Evolutionary conservation across 768 basidiomycete species (phyloP).

Genomic region (Thelephora ganbajun): DNA sequence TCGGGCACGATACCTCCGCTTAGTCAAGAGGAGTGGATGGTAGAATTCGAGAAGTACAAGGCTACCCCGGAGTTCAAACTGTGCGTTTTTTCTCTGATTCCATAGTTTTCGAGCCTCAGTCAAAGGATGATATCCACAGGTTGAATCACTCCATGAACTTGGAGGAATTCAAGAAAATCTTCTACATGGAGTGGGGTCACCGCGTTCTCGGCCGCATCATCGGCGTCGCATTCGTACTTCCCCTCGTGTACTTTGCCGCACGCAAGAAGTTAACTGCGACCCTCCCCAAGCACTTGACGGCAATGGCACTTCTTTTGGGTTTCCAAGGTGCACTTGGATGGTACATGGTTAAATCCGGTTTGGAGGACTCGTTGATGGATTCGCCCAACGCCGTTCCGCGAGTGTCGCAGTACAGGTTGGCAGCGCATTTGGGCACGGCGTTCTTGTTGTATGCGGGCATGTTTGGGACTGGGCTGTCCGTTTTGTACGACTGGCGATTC

Average conservation of each 20-base stretch:
- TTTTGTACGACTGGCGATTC: constrained; percentile 70
- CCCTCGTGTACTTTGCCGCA: constrained; percentile 67
- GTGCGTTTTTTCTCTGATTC: constrained; percentile 32
- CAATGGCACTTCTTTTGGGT: constrained; percentile 72
- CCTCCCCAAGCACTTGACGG: constrained; percentile 50
- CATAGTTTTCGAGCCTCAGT: not conserved
- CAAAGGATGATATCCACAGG: constrained; percentile 24
- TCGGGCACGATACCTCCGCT: constrained; percentile 82
- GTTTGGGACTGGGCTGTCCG: constrained; percentile 65
- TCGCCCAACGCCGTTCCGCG: constrained; percentile 80
- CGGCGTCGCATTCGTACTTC: constrained; percentile 71
- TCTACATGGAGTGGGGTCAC: constrained; percentile 98
- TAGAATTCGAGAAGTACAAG: constrained; percentile 90
- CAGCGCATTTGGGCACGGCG: constrained; percentile 87
- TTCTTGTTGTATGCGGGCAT: constrained; percentile 89
- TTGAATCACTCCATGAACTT: constrained; percentile 81
- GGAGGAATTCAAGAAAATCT: constrained; percentile 90
- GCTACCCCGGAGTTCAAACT: constrained; percentile 90
- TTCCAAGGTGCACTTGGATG: constrained; percentile 89
- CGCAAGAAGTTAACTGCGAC: constrained; percentile 53
- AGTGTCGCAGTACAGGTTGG: constrained; percentile 93
- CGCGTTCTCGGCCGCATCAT: constrained; percentile 84
- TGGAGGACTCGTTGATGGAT: constrained; percentile 70
- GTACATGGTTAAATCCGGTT: constrained; percentile 99
- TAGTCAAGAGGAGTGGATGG: constrained; percentile 60